Percentiles rank a stretch among this genome's conserved stretches.
Evolutionary conservation across 495 filamentous ascomycete genomes (phyloP).

Genomic region (Chaetomium tenue): DNA sequence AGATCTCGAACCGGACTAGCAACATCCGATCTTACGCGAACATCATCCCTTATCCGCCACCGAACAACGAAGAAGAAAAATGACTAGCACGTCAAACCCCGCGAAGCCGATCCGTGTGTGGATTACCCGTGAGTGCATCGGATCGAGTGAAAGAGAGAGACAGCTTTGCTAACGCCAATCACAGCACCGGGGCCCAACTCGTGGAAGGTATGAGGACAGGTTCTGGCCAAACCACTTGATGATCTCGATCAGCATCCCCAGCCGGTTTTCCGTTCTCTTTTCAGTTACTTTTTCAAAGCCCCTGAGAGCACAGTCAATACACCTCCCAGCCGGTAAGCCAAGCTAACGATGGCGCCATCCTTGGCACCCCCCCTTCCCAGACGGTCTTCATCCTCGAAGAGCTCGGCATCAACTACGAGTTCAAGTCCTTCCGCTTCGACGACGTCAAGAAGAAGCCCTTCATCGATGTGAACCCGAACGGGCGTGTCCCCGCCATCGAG

Average conservation of each 20-base stretch:
- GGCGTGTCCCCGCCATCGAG: constrained; percentile 61
- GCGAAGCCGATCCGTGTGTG: neutral
- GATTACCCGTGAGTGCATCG: neutral
- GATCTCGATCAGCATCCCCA: neutral
- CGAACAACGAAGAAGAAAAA: neutral
- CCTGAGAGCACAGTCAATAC: too few relatives aligned
- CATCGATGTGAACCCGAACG: constrained; percentile 66
- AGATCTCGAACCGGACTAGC: neutral
- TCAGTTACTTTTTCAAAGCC: too few relatives aligned
- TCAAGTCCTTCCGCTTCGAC: constrained; percentile 37
- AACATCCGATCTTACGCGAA: neutral
- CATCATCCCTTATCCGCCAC: neutral
- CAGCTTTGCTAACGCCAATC: neutral
- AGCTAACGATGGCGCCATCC: neutral
- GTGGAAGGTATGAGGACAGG: neutral
- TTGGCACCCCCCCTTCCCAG: constrained; percentile 29
- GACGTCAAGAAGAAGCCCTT: constrained; percentile 58
- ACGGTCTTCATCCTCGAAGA: constrained; percentile 62
- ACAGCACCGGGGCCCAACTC: constrained; percentile 1
- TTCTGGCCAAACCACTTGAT: neutral
- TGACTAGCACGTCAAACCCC: neutral
- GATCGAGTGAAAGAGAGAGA: neutral
- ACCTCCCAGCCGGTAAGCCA: too few relatives aligned
- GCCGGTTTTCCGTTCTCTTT: too few relatives aligned
- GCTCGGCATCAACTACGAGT: constrained; percentile 57